Percentiles rank a stretch among this genome's conserved stretches.
Evolutionary conservation across 495 filamentous ascomycete species (phyloP).

Genomic region (Penicillium cinerascens): DNA sequence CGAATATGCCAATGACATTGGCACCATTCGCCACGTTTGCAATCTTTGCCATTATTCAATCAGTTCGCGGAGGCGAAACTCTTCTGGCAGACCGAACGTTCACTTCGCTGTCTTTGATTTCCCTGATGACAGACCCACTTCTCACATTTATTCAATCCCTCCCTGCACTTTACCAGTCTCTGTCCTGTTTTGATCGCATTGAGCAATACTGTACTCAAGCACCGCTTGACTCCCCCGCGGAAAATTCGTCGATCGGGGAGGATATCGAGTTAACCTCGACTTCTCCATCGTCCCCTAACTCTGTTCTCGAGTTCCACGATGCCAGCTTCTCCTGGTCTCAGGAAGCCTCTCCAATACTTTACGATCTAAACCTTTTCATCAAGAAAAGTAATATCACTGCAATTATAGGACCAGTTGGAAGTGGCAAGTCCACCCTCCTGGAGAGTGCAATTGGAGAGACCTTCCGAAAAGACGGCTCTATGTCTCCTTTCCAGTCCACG

Average conservation of each 20-base stretch:
- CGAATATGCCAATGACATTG: constrained; percentile 5
- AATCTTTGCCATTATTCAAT: constrained; percentile 40
- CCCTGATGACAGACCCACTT: constrained; percentile 28
- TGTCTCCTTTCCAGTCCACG: background rate
- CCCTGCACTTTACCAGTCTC: constrained; percentile 15
- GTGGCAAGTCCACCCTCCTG: constrained; percentile 38
- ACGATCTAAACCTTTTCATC: constrained; percentile 1
- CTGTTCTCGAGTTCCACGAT: constrained; percentile 1
- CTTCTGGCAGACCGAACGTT: constrained; percentile 40
- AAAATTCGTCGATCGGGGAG: background rate
- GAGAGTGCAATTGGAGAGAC: constrained; percentile 22
- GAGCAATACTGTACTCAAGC: constrained; percentile 21
- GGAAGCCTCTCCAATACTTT: background rate
- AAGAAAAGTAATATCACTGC: constrained; percentile 18
- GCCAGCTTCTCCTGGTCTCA: constrained; percentile 8
- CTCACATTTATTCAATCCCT: constrained; percentile 24
- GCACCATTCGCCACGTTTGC: constrained; percentile 42
- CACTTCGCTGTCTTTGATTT: constrained; percentile 35
- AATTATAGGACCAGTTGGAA: constrained; percentile 38
- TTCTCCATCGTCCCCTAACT: background rate
- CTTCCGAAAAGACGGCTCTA: background rate
- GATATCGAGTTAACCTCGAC: background rate
- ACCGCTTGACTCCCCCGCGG: background rate
- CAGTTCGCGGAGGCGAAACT: constrained; percentile 31
- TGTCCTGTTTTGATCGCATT: constrained; percentile 31